Percentiles rank a stretch among this genome's conserved stretches.
Conservation (phyloP, 1,284 basidiomycete genomes). For the Heterobasidion irregulare region DNA sequence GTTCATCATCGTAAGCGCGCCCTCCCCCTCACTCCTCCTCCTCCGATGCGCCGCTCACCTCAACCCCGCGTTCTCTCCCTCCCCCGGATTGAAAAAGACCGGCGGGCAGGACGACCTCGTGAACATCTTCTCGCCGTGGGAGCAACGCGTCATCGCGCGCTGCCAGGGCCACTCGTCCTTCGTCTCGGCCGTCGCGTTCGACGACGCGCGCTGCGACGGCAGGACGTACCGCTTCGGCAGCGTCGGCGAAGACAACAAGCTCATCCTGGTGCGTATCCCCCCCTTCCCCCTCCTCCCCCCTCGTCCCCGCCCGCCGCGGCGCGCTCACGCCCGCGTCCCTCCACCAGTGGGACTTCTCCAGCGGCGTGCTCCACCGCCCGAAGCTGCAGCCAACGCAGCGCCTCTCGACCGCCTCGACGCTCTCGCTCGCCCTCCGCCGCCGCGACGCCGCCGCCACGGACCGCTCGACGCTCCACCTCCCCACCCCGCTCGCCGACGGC, state of each 20-base stretch:
- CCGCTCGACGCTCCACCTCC: conserved; percentile 49
- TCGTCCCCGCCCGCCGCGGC: conserved; percentile 9
- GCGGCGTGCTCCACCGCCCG: conserved; percentile 13
- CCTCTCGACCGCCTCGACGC: conserved; percentile 65
- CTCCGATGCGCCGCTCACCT: too few species aligned
- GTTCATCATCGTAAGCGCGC: conserved; percentile 72
- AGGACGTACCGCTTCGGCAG: conserved; percentile 87
- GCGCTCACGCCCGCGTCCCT: neutral
- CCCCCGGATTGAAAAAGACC: conserved; percentile 31
- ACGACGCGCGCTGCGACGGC: conserved; percentile 78
- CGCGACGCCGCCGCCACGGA: conserved; percentile 23
- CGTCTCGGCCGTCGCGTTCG: conserved; percentile 85
- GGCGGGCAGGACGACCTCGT: conserved; percentile 93
- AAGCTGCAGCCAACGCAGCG: conserved; percentile 42
- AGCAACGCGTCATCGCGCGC: conserved; percentile 88
- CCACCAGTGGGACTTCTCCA: conserved; percentile 14
- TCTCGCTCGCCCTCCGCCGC: conserved; percentile 60
- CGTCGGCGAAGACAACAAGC: conserved; percentile 90
- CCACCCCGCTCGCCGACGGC: conserved; percentile 26
- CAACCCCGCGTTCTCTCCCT: neutral
- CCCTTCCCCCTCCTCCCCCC: neutral
- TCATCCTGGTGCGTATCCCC: conserved; percentile 61
- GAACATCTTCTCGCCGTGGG: conserved; percentile 88
- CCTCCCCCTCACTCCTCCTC: neutral
- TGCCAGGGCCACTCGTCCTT: conserved; percentile 97